Percentiles rank a stretch among this genome's conserved stretches.
Conservation (phyloP, 208 protist species). For the Wallacemonas rigidus region DNA sequence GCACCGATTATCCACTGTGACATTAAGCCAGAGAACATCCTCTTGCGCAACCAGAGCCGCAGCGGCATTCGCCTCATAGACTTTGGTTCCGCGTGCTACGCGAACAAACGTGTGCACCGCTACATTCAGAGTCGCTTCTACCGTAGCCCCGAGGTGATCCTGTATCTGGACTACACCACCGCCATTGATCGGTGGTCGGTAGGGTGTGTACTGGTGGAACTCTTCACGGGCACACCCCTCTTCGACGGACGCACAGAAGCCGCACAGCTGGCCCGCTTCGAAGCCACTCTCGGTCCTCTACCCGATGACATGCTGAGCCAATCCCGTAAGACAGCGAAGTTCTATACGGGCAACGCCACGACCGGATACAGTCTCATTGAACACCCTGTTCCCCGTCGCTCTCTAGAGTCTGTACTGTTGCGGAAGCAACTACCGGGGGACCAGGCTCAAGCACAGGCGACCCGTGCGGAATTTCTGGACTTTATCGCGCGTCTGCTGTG, state of each 20-base stretch:
- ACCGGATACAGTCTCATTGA: constrained; percentile 45
- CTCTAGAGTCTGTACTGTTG: constrained; percentile 39
- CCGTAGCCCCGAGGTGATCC: constrained; percentile 97
- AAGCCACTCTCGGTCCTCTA: constrained; percentile 74
- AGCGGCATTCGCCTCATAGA: constrained; percentile 97
- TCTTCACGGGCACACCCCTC: constrained; percentile 96
- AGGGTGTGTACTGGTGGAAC: constrained; percentile 98
- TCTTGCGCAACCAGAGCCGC: constrained; percentile 86
- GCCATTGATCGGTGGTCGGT: constrained; percentile 99
- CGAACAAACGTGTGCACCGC: constrained; percentile 92
- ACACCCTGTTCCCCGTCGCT: constrained; percentile 31
- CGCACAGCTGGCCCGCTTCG: constrained; percentile 95
- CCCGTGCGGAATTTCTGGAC: constrained; percentile 54
- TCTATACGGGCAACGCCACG: constrained; percentile 43
- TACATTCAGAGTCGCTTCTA: constrained; percentile 99
- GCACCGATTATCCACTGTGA: constrained; percentile 98
- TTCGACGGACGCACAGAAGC: constrained; percentile 95
- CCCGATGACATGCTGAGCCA: constrained; percentile 62
- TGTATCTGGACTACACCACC: constrained; percentile 93
- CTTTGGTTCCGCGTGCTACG: constrained; percentile 97
- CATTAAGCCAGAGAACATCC: constrained; percentile 97
- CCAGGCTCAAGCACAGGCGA: constrained; percentile 7
- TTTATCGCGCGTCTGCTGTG: constrained; percentile 56
- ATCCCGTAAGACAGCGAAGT: constrained; percentile 56
- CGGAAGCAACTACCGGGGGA: neutral